Evolutionary conservation across 225 moss, liverwort and hornwort genomes (phyloP).

Genomic region (Lunularia cruciata): DNA sequence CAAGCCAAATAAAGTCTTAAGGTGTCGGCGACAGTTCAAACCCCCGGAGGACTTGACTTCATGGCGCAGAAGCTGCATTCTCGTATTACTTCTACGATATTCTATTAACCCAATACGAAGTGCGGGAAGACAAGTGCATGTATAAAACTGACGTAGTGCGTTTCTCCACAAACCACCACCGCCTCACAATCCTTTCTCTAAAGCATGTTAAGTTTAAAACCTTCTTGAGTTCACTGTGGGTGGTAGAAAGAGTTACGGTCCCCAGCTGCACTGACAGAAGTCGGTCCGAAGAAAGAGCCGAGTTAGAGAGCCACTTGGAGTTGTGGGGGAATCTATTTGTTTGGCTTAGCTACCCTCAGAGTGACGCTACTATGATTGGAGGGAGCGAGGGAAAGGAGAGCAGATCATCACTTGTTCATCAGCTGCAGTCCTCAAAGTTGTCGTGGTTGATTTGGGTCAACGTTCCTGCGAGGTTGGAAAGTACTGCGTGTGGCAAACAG

Average conservation of each 20-base stretch:
- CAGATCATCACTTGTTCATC: constrained; percentile 2
- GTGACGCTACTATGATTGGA: constrained; percentile 7
- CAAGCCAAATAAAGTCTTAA: too few relatives aligned
- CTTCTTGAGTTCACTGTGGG: too few relatives aligned
- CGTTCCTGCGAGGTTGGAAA: not conserved
- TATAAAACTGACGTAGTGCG: not conserved
- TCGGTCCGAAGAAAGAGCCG: not conserved
- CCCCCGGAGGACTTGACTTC: too few relatives aligned
- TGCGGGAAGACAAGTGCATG: not conserved
- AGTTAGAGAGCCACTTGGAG: not conserved
- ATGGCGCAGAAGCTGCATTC: too few relatives aligned
- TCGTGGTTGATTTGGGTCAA: not conserved
- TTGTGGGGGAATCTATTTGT: not conserved
- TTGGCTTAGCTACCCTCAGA: not conserved
- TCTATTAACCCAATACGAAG: not conserved
- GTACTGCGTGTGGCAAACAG: not conserved
- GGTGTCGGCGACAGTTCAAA: too few relatives aligned
- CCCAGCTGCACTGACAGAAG: not conserved
- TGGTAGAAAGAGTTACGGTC: not conserved
- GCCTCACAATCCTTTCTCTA: not conserved
- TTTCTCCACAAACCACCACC: not conserved
- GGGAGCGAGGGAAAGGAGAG: not conserved
- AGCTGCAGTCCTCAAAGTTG: not conserved
- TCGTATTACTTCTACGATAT: too few relatives aligned
- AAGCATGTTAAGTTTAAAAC: not conserved